These are phyloP conservation scores for Cercospora sp. DNA, from an alignment of 2,329 filamentous ascomycete species.

Conservation along the genomic window DNA sequence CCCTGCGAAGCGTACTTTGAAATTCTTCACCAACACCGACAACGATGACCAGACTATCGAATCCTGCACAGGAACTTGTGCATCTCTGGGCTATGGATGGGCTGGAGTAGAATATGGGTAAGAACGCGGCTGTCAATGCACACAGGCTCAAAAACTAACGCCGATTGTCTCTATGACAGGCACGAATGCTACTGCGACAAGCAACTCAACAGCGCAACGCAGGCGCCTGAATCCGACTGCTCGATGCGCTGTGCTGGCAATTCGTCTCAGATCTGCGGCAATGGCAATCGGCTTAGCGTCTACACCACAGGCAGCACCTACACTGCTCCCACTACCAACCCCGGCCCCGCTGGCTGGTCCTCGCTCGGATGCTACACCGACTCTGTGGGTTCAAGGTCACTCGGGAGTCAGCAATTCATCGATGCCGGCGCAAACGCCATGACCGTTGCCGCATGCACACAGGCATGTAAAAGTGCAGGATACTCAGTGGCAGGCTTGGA, in stretches of 20 bases:
- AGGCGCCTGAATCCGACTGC: constrained; percentile 19
- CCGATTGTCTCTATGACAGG: neutral
- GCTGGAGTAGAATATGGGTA: constrained; percentile 16
- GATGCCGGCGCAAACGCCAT: constrained; percentile 18
- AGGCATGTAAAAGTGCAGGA: constrained; percentile 30
- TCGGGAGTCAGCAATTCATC: constrained; percentile 28
- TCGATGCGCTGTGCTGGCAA: constrained; percentile 23
- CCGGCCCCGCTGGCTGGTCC: constrained; percentile 14
- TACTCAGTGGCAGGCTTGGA: constrained; percentile 38
- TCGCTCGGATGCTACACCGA: constrained; percentile 39
- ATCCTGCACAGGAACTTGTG: constrained; percentile 16
- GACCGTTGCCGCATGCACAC: constrained; percentile 26
- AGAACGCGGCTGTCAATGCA: neutral
- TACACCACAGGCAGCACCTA: constrained; percentile 18
- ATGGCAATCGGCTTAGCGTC: constrained; percentile 21
- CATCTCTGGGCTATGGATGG: constrained; percentile 13
- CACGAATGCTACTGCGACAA: constrained; percentile 17
- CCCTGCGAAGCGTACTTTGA: constrained; percentile 13
- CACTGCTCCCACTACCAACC: constrained; percentile 21
- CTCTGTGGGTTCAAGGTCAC: constrained; percentile 20
- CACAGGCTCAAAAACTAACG: neutral
- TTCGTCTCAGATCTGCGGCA: constrained; percentile 21
- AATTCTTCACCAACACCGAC: neutral
- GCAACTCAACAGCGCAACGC: constrained; percentile 8
- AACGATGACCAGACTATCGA: constrained; percentile 13